Base-by-base conservation (phyloP, 305 asterid species). In the Rubia occidens region DNA sequence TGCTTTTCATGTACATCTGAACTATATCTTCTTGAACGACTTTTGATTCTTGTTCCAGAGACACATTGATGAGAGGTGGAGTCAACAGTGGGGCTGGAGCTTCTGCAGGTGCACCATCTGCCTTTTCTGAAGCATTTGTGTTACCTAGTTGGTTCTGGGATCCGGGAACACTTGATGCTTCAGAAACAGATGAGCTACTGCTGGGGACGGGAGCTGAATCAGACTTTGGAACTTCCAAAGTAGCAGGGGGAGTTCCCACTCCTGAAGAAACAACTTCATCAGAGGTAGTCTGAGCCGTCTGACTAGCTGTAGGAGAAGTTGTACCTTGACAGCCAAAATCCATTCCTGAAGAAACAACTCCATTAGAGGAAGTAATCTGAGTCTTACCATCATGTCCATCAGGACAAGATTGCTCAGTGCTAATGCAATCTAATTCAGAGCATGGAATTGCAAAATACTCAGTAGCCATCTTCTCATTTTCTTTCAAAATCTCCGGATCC, bases 1-100 rank as follows among this genome's bases (percentile, higher is more conserved):
- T 85, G 79, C 96, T 90, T 72, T 86, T 90, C 90, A 82, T 82
- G 80, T 90, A 90, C 85, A 88, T 85, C 18, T 90, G 90, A 72
- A 88, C 93, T 53, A 90, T 85, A 42, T 88, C 88, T 73, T 90
- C 88, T 82, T 90, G 94, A 60, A 88, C 91, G 74, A 88, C 81
- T 76, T 83, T 76, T 59, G 81, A 84, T 64, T 86, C 88, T 8
- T 78, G 62, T n/a, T 51, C 61, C 29, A 67, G n/a, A 18, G 14
- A 18, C 32, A 49, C 71, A 51, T 49, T 67, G 47, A 67, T 32
- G 39, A 29, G 49, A 49, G 71, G 62, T 35, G 17, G 17, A 32
- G 61, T 18, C 3, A 44, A 8, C 47, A 32, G 0, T n/a, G 35
- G 8, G 18, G 35, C 5, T 6, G 71, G 49, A 11, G 21, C 61